Base-by-base conservation (phyloP, 1,139 yeast species). In the Groenewaldozyma sp. region DNA sequence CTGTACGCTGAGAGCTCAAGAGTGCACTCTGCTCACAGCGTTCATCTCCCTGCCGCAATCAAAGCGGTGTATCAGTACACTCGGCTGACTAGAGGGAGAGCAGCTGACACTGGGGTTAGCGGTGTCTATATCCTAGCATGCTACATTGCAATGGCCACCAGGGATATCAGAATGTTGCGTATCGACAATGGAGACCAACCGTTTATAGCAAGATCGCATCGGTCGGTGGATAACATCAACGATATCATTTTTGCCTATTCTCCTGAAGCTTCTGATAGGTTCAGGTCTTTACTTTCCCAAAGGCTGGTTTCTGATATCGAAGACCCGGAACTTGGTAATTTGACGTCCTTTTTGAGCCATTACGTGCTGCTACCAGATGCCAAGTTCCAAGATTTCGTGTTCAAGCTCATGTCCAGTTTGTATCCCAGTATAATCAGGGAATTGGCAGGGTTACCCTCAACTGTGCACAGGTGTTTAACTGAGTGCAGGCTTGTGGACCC, bases 321-420 rank as follows among this genome's bases (percentile, higher is more conserved):
- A n/a, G 22, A 14, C n/a, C 33, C 14, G n/a, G 33, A 29, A 13
- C 13, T 29, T 18, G 33, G 33, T 4, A 29, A 29, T 10, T 21
- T 29, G 20, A 29, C 33, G 6, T 29, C 34, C 3, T 45, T 51
- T 35, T 38, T 52, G 7, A 41, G 39, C 18, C 44, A 49, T 20
- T 52, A 51, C 34, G 42, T 47, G 27, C 42, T 49, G 11, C 43
- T 45, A 26, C 56, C 57, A 2, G 55, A 52, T 31, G 36, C 40
- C 3, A 37, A 50, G 28, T 39, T 43, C n/a, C 46, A 48, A 3
- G 40, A 39, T 7, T 40, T 45, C n/a, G 43, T 52, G 5, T 37
- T 43, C 24, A 39, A 46, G 10, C 29, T 49, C 2, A 21, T 47
- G 35, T 39, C 49, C 6, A 32, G 36, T 14, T 19, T 43, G 1